phyloP scores from a whole-genome alignment of 202 grass and related monocot genomes.

The Dendrocalamus latiflorus region DNA sequence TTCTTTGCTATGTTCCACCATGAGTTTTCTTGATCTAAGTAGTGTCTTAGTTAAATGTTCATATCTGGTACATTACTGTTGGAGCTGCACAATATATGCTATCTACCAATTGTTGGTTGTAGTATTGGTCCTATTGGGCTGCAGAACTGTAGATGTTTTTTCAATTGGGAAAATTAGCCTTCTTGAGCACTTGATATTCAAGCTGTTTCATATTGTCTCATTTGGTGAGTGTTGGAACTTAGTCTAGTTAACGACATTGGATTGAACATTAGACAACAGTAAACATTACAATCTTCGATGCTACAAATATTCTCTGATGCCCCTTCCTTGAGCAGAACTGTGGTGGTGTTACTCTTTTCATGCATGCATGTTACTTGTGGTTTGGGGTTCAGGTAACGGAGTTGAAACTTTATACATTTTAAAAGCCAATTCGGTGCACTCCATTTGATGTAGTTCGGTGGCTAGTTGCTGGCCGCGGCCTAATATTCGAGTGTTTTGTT shows the following conservation, averaged over 20 bases:
- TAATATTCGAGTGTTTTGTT: not conserved
- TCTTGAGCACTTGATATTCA: not conserved
- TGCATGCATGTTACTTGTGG: not conserved
- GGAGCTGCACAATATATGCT: not conserved
- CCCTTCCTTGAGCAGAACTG: not conserved
- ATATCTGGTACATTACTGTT: not conserved
- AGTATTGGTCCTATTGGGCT: not conserved
- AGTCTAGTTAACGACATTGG: not conserved
- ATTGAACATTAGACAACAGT: constrained; percentile 13
- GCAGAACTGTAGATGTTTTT: not conserved
- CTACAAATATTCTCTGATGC: constrained; percentile 19
- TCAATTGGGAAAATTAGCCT: not conserved
- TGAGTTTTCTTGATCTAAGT: not conserved
- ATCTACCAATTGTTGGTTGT: not conserved
- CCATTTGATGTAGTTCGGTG: not conserved
- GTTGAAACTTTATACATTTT: not conserved
- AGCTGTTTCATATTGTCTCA: not conserved
- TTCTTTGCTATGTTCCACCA: not conserved
- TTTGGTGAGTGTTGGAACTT: not conserved
- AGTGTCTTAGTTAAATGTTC: not conserved
- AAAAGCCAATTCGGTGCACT: not conserved
- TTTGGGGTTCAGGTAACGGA: not conserved
- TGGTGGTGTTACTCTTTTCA: not conserved
- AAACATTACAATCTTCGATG: constrained; percentile 22
- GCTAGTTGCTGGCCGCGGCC: not conserved